phyloP scores from a whole-genome alignment of 2,329 filamentous ascomycete genomes.

The Cladosporium sp. region DNA sequence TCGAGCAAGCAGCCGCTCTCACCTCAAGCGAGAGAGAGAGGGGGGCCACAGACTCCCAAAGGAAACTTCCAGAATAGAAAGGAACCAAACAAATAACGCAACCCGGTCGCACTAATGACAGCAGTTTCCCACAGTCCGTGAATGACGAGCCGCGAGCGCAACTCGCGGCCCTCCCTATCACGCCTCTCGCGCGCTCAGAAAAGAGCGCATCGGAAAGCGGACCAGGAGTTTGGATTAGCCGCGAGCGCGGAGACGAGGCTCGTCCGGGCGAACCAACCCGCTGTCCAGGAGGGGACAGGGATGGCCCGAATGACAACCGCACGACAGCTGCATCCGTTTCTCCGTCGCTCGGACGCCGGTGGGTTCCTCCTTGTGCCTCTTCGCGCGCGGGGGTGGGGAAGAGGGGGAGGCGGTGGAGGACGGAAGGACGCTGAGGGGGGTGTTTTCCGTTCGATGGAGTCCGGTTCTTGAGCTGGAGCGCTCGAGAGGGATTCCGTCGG shows the following conservation, averaged over 20 bases:
- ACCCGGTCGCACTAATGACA: not conserved
- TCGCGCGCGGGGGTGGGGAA: not conserved
- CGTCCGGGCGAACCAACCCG: constrained; percentile 26
- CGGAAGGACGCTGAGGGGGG: constrained; percentile 11
- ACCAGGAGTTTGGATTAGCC: constrained; percentile 10
- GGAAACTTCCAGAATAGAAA: not conserved
- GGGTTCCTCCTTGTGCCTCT: constrained; percentile 2
- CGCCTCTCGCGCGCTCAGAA: no score
- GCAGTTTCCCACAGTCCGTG: no score
- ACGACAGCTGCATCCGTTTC: constrained; percentile 26
- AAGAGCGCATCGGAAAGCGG: not conserved
- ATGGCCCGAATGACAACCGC: constrained; percentile 28
- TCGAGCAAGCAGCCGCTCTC: constrained; percentile 3
- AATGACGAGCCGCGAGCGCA: no score
- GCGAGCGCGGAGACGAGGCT: constrained; percentile 2
- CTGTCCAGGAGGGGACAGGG: constrained; percentile 28
- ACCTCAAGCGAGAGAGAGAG: not conserved
- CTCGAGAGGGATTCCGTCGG: constrained; percentile 23
- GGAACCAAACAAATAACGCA: not conserved
- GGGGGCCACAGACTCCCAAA: not conserved
- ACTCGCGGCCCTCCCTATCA: no score
- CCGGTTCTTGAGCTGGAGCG: constrained; percentile 12
- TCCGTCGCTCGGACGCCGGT: constrained; percentile 3
- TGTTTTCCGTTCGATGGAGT: not conserved
- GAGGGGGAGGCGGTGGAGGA: constrained; percentile 10